Evolutionary conservation across 768 basidiomycete genomes (phyloP).

Genomic region (Daedaleopsis nitida): DNA sequence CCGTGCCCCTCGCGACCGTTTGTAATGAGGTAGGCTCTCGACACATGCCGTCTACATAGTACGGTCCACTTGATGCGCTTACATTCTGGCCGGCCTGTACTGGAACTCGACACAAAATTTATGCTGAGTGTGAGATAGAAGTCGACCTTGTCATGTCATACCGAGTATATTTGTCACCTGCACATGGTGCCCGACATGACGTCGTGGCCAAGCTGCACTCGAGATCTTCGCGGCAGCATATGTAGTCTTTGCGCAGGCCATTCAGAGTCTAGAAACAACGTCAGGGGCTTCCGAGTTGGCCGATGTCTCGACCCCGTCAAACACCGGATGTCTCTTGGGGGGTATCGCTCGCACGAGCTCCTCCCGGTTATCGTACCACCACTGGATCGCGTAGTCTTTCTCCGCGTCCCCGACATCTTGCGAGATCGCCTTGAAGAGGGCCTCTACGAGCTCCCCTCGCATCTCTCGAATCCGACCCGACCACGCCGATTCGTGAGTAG

Average conservation of each 20-base stretch:
- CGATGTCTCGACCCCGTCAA: neutral
- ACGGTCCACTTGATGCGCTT: too few species aligned
- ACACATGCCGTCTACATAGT: too few species aligned
- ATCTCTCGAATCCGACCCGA: neutral
- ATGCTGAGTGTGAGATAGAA: neutral
- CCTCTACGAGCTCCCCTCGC: constrained; percentile 52
- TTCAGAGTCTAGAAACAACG: neutral
- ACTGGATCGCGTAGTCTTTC: constrained; percentile 65
- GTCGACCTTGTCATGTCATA: too few species aligned
- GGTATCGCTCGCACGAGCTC: constrained; percentile 2
- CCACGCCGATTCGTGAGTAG: neutral
- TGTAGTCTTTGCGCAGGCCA: too few species aligned
- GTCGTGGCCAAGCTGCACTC: too few species aligned
- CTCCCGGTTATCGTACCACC: constrained; percentile 63
- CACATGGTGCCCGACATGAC: too few species aligned
- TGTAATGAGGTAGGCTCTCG: too few species aligned
- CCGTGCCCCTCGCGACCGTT: too few species aligned
- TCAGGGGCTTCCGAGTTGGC: neutral
- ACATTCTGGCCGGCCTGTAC: too few species aligned
- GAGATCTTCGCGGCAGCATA: too few species aligned
- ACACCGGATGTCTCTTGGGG: neutral
- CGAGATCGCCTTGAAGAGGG: constrained; percentile 63
- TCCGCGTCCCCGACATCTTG: constrained; percentile 68
- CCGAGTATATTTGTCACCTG: too few species aligned
- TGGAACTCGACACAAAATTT: neutral